Evolutionary conservation across 345 rosid species (phyloP).

Genomic region (Salix udensis): DNA sequence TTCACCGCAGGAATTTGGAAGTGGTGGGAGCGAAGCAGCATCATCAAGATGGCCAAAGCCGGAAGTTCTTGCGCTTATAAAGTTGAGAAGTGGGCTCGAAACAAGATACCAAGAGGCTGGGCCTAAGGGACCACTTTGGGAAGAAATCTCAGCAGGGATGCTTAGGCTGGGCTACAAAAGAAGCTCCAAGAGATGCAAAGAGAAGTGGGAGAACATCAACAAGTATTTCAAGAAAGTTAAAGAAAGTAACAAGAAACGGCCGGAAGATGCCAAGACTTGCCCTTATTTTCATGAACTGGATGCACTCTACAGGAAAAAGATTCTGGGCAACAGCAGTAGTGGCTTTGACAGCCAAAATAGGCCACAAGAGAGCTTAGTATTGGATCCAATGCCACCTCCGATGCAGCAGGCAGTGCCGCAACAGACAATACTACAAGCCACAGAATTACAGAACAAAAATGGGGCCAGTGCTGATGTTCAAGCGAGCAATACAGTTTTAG

Average conservation of each 20-base stretch:
- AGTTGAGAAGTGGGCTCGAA: constrained; percentile 15
- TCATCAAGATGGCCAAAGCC: constrained; percentile 25
- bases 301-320: constrained; percentile 13
- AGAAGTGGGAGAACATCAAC: constrained; percentile 29
- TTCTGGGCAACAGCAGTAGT: constrained; percentile 19
- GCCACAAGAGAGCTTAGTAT: constrained; percentile 10
- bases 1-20: constrained; percentile 25
- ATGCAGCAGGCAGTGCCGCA: constrained; percentile 20
- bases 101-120: constrained; percentile 18
- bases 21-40: constrained; percentile 28
- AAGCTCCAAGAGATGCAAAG: constrained; percentile 22
- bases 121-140: constrained; percentile 25
- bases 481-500: constrained; percentile 8
- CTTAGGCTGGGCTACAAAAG: constrained; percentile 16
- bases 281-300: constrained; percentile 26
- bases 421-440: not conserved
- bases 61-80: constrained; percentile 20
- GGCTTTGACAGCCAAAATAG: constrained; percentile 17
- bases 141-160: constrained; percentile 22
- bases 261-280: constrained; percentile 25
- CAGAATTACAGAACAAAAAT: constrained; percentile 18
- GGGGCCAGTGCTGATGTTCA: constrained; percentile 13
- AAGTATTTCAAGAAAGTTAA: constrained; percentile 26
- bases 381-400: constrained; percentile 22
- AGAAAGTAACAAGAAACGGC: constrained; percentile 18